These are phyloP conservation scores for cucumber (Cucumis sativus) DNA, from an alignment of 306 rosid species.

Conservation along the genomic window DNA sequence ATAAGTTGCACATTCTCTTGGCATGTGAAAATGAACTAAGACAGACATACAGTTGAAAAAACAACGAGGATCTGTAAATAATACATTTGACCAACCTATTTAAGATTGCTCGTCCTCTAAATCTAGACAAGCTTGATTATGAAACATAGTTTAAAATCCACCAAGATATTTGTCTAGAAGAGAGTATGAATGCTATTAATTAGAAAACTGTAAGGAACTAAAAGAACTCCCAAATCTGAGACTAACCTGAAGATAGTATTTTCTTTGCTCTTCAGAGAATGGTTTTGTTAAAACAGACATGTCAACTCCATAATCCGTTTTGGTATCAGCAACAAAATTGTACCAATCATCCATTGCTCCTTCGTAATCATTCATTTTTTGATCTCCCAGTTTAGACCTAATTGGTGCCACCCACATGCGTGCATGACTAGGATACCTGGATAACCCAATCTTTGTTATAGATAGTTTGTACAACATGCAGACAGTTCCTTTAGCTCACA, in stretches of 20 bases:
- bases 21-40: neutral
- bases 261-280: conserved; percentile 82
- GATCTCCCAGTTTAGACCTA: conserved; percentile 59
- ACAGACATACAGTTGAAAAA: neutral
- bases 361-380: conserved; percentile 46
- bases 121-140: neutral
- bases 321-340: conserved; percentile 53
- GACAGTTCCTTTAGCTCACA: neutral
- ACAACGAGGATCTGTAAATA: neutral
- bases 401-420: conserved; percentile 98
- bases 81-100: neutral
- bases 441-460: conserved; percentile 13
- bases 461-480: neutral
- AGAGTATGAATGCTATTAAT: neutral
- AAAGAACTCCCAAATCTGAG: neutral
- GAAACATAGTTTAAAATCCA: neutral
- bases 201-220: neutral
- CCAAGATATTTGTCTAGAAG: neutral
- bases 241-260: conserved; percentile 87
- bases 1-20: neutral
- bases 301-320: conserved; percentile 75
- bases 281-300: conserved; percentile 72
- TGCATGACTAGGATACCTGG: conserved; percentile 98
- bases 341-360: conserved; percentile 78
- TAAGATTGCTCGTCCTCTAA: neutral